A percentile compares a stretch with the other conserved stretches of the same genome.
These are phyloP conservation scores for Bipolaris gigantea DNA, from an alignment of 2,329 filamentous ascomycete genomes.

Conservation along the genomic window DNA sequence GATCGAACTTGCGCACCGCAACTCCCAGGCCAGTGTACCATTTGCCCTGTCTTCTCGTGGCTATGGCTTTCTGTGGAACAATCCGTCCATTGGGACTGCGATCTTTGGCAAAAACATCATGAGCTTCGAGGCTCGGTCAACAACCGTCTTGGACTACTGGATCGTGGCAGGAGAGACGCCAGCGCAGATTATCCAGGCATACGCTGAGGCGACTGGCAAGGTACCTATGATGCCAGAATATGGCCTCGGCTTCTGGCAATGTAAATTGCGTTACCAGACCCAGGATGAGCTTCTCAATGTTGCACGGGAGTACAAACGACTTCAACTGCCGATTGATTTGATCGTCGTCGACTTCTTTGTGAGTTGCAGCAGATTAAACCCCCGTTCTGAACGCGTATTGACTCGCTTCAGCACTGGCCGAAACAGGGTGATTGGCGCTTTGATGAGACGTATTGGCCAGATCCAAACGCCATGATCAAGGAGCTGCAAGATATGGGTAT, in stretches of 20 bases:
- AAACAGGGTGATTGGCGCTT: constrained; percentile 70
- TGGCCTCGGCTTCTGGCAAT: constrained; percentile 70
- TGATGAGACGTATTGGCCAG: constrained; percentile 65
- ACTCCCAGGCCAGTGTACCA: constrained; percentile 67
- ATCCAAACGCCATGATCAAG: constrained; percentile 65
- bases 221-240: constrained; percentile 69
- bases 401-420: constrained; percentile 57
- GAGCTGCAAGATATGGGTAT: constrained; percentile 62
- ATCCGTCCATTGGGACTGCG: constrained; percentile 62
- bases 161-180: constrained; percentile 61
- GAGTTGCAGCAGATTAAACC: not conserved
- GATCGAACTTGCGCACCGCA: constrained; percentile 66
- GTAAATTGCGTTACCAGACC: constrained; percentile 66
- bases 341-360: constrained; percentile 69
- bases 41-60: constrained; percentile 63
- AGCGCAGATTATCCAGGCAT: constrained; percentile 58
- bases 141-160: constrained; percentile 65
- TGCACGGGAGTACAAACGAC: constrained; percentile 60
- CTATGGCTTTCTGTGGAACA: constrained; percentile 69
- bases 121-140: constrained; percentile 63
- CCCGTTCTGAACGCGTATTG: not conserved
- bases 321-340: constrained; percentile 62
- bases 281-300: constrained; percentile 65
- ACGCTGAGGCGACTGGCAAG: constrained; percentile 59
- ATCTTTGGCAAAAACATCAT: constrained; percentile 64